Conservation (phyloP, 352 stramenopile genomes). For the Globisporangium cylindrosporum region DNA sequence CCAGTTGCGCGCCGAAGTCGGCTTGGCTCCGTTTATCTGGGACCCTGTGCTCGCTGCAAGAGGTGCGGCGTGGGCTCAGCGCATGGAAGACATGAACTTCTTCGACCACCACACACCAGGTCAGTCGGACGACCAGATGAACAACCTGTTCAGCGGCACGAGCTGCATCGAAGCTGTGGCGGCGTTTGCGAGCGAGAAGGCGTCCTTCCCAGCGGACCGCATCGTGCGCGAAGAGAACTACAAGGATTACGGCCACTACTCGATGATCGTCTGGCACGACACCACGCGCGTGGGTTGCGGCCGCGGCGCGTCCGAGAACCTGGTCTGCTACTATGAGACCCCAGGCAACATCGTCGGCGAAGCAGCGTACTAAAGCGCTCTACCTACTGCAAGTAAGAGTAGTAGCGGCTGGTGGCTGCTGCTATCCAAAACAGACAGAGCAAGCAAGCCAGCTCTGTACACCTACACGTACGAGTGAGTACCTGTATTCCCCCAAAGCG, state of each 20-base stretch:
- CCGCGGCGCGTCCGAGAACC: constrained; percentile 13
- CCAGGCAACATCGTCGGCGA: constrained; percentile 14
- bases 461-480: neutral
- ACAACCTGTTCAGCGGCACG: constrained; percentile 22
- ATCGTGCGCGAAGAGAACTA: constrained; percentile 13
- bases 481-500: no score
- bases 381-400: neutral
- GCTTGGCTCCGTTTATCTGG: constrained; percentile 11
- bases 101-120: constrained; percentile 16
- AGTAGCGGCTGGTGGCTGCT: neutral
- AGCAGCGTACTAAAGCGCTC: constrained; percentile 10
- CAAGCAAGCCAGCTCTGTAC: neutral
- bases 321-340: constrained; percentile 20
- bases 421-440: neutral
- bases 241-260: constrained; percentile 18
- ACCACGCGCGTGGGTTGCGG: constrained; percentile 19
- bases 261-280: constrained; percentile 18
- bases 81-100: constrained; percentile 18
- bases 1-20: constrained; percentile 12
- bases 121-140: constrained; percentile 16
- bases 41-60: constrained; percentile 8
- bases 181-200: constrained; percentile 14
- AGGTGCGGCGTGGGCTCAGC: constrained; percentile 15
- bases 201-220: constrained; percentile 12
- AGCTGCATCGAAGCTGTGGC: constrained; percentile 9